Conservation (phyloP, 2,329 filamentous ascomycete species). For the Fusarium sp. region DNA sequence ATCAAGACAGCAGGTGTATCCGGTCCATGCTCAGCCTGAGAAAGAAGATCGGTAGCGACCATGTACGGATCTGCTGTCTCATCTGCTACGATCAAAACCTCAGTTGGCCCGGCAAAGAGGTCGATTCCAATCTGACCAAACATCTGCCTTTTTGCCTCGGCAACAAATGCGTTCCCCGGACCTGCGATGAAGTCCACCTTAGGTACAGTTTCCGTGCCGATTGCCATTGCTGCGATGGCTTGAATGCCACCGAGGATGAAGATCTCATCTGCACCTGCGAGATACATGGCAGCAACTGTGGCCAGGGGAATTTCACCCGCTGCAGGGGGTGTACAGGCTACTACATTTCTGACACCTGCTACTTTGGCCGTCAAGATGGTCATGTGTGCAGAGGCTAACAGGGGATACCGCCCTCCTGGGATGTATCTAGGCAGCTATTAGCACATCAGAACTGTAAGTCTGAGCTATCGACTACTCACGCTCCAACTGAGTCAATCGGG, state of each 20-base stretch:
- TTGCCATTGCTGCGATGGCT: background rate
- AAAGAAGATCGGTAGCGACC: background rate
- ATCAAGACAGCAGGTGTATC: background rate
- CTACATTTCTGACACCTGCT: background rate
- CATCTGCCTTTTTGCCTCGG: background rate
- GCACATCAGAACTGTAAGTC: fast-evolving
- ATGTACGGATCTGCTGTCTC: background rate
- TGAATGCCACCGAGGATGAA: background rate
- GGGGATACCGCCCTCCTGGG: background rate
- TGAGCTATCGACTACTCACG: background rate
- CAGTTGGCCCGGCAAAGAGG: background rate
- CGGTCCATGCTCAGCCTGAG: background rate
- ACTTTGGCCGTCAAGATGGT: background rate
- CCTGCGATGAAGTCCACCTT: background rate
- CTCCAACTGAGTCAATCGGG: background rate
- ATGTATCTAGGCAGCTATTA: background rate
- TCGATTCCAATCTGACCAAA: background rate
- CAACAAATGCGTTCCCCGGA: background rate
- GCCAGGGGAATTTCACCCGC: background rate
- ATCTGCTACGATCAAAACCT: background rate
- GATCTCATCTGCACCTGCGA: background rate
- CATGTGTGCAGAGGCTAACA: background rate
- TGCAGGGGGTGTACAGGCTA: background rate
- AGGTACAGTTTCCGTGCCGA: background rate
- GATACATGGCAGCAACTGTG: background rate